Evolutionary conservation across 768 basidiomycete species (phyloP), one percentile per base, ranked within the genome.

Genomic region (Suillus plorans): DNA sequence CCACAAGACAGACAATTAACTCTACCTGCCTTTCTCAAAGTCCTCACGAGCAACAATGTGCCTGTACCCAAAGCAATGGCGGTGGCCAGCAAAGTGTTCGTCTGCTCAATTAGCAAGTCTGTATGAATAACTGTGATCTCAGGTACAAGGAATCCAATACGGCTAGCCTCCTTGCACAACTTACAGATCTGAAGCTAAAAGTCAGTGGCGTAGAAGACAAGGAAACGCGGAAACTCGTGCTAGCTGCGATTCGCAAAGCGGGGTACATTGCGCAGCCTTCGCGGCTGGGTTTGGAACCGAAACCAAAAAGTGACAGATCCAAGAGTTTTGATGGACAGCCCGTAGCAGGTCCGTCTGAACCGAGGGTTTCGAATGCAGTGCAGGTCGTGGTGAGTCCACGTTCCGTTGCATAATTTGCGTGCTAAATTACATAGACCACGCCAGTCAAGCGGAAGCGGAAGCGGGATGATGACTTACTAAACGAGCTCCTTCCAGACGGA

Each of bases 61-160:
- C 76, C 87, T 1, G 80, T 90, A 62, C 71, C 81, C 41, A 86
- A 88, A 67, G 90, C 92, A 16, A 92, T 95, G 82, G 76, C 80
- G 16, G 75, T 90, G 31, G 84, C 91, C 44, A 82, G 84, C 63
- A 91, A 91, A 82, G 80, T 90, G 91, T 90, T 64, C 64, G 84
- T 76, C 41, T 62, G 39, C 25, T 52, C 41, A 22, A 34, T 39
- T 45, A 31, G 42, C 13, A 22, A 60, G 37, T 64, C 60, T 53
- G 47, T 47, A 55, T 50, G 41, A 67, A 70, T 67, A 58, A 69
- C 42, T 20, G n/a, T 62, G 71, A 55, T 31, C 47, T 53, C 74
- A 94, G 92, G 67, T 94, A 91, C 76, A 92, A 90, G 71, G 80
- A 86, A 28, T 83, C 82, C 71, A 89, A 87, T 69, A 89, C 91